Base-by-base conservation (phyloP, 345 rosid genomes). In the Eucalyptus guilfoylei region DNA sequence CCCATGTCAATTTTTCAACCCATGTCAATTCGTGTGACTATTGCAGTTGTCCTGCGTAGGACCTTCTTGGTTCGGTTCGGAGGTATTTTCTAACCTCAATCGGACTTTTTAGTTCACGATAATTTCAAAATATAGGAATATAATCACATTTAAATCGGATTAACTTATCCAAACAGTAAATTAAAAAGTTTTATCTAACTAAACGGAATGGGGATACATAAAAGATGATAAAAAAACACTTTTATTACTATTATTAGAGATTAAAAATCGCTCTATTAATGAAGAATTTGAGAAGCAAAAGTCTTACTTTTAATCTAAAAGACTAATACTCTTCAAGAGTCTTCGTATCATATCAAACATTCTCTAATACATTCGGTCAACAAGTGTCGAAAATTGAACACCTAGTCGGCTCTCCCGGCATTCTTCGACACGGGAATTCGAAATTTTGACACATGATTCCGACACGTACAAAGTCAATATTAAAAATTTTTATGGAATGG, bases 401-500 rank as follows among this genome's bases (percentile, higher is more conserved):
- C 50, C 0, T 14, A 49, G 16, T 49, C 6, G 5, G 2, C 0
- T 49, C 1, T 49, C 6, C 7, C 2, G 0, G 0, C 17, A 14
- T 49, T 49, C 2, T 49, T 1, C 3, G 17, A 49, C 17, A 49
- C 1, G 2, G 0, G 2, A 14, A 0, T 49, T 49, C 0, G 1
- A 0, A 49, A 49, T 49, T 13, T 0, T 49, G 1, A 49, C 0
- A 49, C 16, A 0, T 49, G 6, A 49, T 49, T 49, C 0, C 2
- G 17, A 49, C 52, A 49, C 0, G 0, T 49, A 49, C 2, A 14
- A 14, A 0, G 50, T 49, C 52, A 49, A 49, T 14, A 49, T 49
- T 49, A 49, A 49, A 49, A 49, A 49, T 6, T 49, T 49, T 49
- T 49, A 49, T 49, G 52, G 19, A 49, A 49, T 49, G 0, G 52